Percentiles rank a stretch among this genome's conserved stretches.
phyloP scores from a whole-genome alignment of 176 grass and related monocot species.

The Tuctoria greenei region DNA sequence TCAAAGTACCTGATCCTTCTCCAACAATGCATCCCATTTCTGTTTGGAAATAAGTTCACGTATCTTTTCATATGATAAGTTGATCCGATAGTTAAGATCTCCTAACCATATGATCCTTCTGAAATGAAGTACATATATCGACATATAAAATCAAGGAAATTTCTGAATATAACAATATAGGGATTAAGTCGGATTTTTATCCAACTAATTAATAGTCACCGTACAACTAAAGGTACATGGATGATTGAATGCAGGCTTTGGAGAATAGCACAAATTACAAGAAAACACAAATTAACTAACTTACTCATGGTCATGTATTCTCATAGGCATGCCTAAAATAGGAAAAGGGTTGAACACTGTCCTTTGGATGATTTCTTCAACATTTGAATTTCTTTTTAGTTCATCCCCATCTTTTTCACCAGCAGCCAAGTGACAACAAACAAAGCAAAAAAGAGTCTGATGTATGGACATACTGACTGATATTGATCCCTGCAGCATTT shows the following conservation, averaged over 20 bases:
- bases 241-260: constrained; percentile 9
- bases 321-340: constrained; percentile 42
- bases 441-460: constrained; percentile 83
- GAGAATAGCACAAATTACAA: constrained; percentile 6
- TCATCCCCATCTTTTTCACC: constrained; percentile 81
- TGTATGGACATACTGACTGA: constrained; percentile 97
- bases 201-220: not conserved
- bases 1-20: constrained; percentile 69
- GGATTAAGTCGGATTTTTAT: not conserved
- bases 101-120: constrained; percentile 94
- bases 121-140: constrained; percentile 39
- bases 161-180: constrained; percentile 16
- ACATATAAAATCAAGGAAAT: constrained; percentile 29
- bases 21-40: constrained; percentile 65
- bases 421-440: constrained; percentile 79
- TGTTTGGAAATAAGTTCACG: constrained; percentile 69
- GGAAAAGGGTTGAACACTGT: constrained; percentile 64
- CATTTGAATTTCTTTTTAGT: constrained; percentile 77
- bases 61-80: constrained; percentile 72
- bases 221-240: not conserved
- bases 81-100: constrained; percentile 91
- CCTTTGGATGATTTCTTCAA: constrained; percentile 69
- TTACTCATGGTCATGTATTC: constrained; percentile 76
- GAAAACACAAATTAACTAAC: not conserved
- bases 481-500: constrained; percentile 76